A percentile compares a stretch with the other conserved stretches of the same genome.
Conservation (phyloP, 768 basidiomycete genomes). For the Russula earlei region DNA sequence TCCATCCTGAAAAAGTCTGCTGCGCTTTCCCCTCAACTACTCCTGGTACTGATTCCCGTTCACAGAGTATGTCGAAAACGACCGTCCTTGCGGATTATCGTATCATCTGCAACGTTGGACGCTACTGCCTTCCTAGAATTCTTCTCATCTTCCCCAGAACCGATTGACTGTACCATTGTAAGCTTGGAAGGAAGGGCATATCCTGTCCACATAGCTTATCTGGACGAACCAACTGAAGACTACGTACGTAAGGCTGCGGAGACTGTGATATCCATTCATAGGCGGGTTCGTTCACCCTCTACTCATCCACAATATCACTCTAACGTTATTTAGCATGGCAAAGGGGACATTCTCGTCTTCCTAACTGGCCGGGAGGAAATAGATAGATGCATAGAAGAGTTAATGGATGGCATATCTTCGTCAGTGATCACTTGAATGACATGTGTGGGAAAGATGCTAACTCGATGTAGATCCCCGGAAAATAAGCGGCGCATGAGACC, state of each 20-base stretch:
- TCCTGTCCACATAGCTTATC: conserved; percentile 89
- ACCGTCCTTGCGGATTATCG: conserved; percentile 79
- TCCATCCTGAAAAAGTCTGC: conserved; percentile 86
- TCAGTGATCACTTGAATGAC: not conserved
- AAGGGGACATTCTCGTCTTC: conserved; percentile 90
- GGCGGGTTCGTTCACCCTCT: conserved; percentile 42
- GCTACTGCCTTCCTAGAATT: conserved; percentile 84
- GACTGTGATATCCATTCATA: conserved; percentile 72
- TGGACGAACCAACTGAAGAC: conserved; percentile 66
- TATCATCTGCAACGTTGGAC: conserved; percentile 96
- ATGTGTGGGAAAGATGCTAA: conserved; percentile 9
- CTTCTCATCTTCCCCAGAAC: conserved; percentile 58
- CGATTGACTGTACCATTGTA: conserved; percentile 71
- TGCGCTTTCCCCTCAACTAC: not conserved
- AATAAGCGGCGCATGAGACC: conserved; percentile 50
- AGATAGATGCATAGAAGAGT: conserved; percentile 71
- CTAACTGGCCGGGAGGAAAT: conserved; percentile 96
- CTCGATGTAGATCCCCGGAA: conserved; percentile 36
- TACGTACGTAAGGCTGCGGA: conserved; percentile 78
- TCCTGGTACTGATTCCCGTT: not conserved
- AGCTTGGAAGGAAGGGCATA: conserved; percentile 91
- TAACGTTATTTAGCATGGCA: conserved; percentile 44
- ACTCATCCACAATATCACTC: not conserved
- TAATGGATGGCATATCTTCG: conserved; percentile 49
- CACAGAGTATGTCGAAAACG: conserved; percentile 84